Conservation (phyloP, 2,329 filamentous ascomycete genomes). For the Colletotrichum sp. region DNA sequence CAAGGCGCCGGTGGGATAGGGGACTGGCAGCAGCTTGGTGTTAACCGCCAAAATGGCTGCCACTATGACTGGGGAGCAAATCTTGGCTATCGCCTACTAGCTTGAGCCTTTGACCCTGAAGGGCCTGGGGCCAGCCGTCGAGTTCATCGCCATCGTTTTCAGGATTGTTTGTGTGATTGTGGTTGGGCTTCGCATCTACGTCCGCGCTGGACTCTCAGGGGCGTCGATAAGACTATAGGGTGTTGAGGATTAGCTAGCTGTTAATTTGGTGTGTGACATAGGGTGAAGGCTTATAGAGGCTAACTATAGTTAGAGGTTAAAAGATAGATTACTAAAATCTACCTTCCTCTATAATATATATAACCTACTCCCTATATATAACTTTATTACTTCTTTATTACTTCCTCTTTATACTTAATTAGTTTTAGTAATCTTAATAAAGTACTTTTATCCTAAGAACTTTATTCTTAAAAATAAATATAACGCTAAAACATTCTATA, state of each 20-base stretch:
- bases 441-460: no score
- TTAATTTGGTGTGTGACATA: no score
- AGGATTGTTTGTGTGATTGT: background rate
- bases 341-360: no score
- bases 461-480: no score
- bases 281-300: no score
- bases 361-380: no score
- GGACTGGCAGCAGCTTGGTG: background rate
- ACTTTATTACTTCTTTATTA: no score
- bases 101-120: background rate
- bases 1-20: background rate
- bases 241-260: background rate
- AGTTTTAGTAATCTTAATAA: no score
- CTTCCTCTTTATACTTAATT: no score
- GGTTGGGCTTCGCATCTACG: background rate
- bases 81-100: background rate
- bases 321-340: no score
- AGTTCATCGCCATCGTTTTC: background rate
- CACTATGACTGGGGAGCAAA: background rate
- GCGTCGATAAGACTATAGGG: background rate
- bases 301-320: no score
- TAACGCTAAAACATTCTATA: no score
- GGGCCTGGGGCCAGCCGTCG: background rate
- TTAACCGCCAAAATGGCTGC: background rate
- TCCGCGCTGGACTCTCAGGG: slow-evolving; percentile 2